Conservation (phyloP, 768 basidiomycete genomes). For the Lentinus tigrinus region DNA sequence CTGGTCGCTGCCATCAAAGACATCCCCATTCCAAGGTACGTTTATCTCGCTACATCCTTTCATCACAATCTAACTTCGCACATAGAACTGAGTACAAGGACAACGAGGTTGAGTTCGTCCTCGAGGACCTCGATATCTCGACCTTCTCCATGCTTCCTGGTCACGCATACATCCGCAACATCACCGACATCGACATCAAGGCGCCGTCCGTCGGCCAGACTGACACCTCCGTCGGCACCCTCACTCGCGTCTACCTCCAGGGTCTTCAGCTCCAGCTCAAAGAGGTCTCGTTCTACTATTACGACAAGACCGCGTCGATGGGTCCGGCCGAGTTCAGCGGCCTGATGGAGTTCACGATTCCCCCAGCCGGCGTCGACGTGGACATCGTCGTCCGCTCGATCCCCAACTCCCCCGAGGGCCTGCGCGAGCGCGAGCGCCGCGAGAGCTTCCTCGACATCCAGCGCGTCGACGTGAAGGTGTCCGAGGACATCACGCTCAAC, state of each 20-base stretch:
- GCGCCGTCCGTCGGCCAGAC: conserved; percentile 37
- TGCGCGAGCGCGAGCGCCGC: conserved; percentile 42
- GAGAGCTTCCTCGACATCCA: conserved; percentile 62
- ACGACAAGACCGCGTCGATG: conserved; percentile 53
- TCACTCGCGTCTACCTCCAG: conserved; percentile 65
- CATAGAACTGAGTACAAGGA: conserved; percentile 74
- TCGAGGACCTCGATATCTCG: conserved; percentile 73
- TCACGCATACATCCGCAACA: conserved; percentile 69
- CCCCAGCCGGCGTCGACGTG: conserved; percentile 65
- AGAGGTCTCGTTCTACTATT: conserved; percentile 75
- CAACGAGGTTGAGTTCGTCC: conserved; percentile 64
- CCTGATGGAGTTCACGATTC: conserved; percentile 58
- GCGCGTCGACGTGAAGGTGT: conserved; percentile 49
- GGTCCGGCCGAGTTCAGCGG: conserved; percentile 61
- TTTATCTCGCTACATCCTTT: neutral
- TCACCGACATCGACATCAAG: conserved; percentile 60
- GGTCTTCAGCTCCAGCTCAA: conserved; percentile 61
- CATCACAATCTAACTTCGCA: neutral
- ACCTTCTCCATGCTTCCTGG: conserved; percentile 66
- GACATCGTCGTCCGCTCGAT: conserved; percentile 67
- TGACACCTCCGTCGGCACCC: conserved; percentile 54
- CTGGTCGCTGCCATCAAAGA: conserved; percentile 51
- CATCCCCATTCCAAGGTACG: conserved; percentile 69
- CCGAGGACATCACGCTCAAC: conserved; percentile 52
- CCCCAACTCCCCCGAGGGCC: conserved; percentile 44